Evolutionary conservation across 257 asterid species (phyloP).

Genomic region (Galeopsis tetrahit): DNA sequence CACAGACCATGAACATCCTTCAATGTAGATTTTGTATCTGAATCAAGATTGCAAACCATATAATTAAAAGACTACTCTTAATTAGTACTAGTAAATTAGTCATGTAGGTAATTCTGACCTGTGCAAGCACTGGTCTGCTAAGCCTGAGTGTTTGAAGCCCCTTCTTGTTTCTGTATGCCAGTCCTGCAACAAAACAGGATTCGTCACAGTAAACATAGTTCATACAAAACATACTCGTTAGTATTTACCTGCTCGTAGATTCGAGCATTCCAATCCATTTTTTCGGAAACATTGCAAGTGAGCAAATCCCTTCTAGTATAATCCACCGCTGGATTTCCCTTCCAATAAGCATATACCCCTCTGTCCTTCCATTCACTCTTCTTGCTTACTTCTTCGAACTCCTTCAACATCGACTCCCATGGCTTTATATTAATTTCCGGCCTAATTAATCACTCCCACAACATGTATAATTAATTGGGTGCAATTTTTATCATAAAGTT

Average conservation of each 20-base stretch:
- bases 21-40: constrained; percentile 80
- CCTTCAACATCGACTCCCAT: constrained; percentile 57
- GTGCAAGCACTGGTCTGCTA: constrained; percentile 73
- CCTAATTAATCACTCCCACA: constrained; percentile 41
- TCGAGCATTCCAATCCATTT: constrained; percentile 78
- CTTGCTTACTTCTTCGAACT: constrained; percentile 52
- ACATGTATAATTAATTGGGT: too few relatives aligned
- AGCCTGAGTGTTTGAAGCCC: constrained; percentile 37
- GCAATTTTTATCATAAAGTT: too few relatives aligned
- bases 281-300: constrained; percentile 67
- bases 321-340: constrained; percentile 59
- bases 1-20: constrained; percentile 89
- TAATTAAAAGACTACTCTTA: too few relatives aligned
- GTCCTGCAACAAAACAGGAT: background rate
- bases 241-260: constrained; percentile 55
- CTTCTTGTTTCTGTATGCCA: background rate
- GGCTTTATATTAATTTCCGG: constrained; percentile 74
- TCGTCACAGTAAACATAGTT: too few relatives aligned
- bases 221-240: too few relatives aligned
- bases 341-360: constrained; percentile 83
- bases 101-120: constrained; percentile 39
- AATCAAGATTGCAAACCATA: background rate
- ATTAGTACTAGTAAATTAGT: too few relatives aligned
- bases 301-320: constrained; percentile 60
- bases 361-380: constrained; percentile 63